phyloP scores from a whole-genome alignment of 2,329 filamentous ascomycete species.

The Lecanoromycetidae sp. region DNA sequence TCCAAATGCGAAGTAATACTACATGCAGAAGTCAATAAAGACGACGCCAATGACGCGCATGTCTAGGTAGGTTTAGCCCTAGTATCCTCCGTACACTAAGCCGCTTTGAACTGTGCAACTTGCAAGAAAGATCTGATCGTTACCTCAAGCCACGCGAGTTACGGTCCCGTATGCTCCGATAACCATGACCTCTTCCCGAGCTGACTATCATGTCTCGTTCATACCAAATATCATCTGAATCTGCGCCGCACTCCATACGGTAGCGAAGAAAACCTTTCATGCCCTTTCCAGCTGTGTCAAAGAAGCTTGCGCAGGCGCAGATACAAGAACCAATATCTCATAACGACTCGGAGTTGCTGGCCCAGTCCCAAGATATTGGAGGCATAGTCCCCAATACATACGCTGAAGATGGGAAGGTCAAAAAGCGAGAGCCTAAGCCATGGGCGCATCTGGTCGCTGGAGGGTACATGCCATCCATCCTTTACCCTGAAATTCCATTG shows the following conservation, averaged over 20 bases:
- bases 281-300: conserved; percentile 7
- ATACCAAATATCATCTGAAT: background rate
- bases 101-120: background rate
- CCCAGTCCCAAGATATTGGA: conserved; percentile 29
- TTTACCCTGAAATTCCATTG: conserved; percentile 15
- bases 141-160: background rate
- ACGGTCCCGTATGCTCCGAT: background rate
- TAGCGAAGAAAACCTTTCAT: conserved; percentile 7
- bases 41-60: no score
- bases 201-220: background rate
- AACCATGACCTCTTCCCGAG: background rate
- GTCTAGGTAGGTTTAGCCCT: no score
- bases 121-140: background rate
- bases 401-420: conserved; percentile 18
- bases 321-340: background rate
- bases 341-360: background rate
- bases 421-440: conserved; percentile 44
- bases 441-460: conserved; percentile 89
- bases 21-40: no score
- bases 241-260: background rate
- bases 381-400: conserved; percentile 25
- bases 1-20: background rate
- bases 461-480: conserved; percentile 48
- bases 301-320: conserved; percentile 9
- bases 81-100: background rate